Conservation (phyloP, 495 filamentous ascomycete species). For the Stereocaulon alpinum region DNA sequence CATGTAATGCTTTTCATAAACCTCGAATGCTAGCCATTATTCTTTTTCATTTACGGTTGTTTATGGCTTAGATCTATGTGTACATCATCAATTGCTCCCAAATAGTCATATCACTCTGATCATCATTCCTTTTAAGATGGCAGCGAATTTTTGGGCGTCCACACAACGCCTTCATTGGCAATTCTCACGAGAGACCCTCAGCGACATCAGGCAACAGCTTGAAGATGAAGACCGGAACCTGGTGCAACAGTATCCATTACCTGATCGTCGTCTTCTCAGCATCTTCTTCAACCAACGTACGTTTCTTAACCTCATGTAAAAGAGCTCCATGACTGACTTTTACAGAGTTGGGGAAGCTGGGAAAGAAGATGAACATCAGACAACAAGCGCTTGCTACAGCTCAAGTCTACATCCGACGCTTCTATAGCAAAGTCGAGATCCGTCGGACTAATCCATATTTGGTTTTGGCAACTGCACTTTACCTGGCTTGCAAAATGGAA, state of each 20-base stretch:
- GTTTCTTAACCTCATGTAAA: slow-evolving; percentile 20
- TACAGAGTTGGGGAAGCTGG: slow-evolving; percentile 70
- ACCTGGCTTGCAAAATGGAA: slow-evolving; percentile 97
- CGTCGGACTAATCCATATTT: slow-evolving; percentile 90
- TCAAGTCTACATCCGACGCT: slow-evolving; percentile 86
- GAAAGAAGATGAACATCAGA: slow-evolving; percentile 62
- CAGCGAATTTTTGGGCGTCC: slow-evolving; percentile 94
- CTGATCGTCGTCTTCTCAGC: slow-evolving; percentile 69
- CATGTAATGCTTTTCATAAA: no score
- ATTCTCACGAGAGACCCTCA: slow-evolving; percentile 70
- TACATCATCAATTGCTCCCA: no score
- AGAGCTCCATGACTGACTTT: slow-evolving; percentile 11
- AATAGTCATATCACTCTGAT: neutral
- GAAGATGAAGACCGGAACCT: slow-evolving; percentile 60
- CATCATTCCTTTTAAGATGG: slow-evolving; percentile 45
- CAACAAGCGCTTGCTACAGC: slow-evolving; percentile 94
- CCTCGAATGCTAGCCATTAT: no score
- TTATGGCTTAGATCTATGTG: neutral
- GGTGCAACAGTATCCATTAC: slow-evolving; percentile 69
- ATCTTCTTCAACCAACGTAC: slow-evolving; percentile 88
- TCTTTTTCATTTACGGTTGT: neutral
- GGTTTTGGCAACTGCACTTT: slow-evolving; percentile 79
- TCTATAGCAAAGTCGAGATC: slow-evolving; percentile 86
- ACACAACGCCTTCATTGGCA: slow-evolving; percentile 85
- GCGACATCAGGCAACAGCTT: slow-evolving; percentile 58